Evolutionary conservation across 495 filamentous ascomycete genomes (phyloP).

Genomic region (Penicillium mononematosum): DNA sequence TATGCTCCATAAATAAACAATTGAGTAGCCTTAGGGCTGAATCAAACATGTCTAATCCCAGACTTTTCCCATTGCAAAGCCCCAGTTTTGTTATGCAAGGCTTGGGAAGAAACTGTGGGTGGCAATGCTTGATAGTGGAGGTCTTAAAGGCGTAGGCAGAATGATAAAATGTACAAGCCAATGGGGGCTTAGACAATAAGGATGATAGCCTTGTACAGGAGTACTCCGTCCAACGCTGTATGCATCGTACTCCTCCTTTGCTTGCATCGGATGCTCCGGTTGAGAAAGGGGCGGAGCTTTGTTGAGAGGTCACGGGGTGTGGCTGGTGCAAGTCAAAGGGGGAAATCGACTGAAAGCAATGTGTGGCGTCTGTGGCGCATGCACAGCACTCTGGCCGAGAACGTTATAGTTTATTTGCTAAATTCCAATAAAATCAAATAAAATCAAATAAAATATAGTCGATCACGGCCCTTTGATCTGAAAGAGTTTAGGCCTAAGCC

Average conservation of each 20-base stretch:
- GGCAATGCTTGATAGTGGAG: conserved; percentile 11
- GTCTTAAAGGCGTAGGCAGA: not conserved
- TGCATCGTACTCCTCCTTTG: not conserved
- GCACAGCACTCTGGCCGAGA: not conserved
- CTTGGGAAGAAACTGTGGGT: not conserved
- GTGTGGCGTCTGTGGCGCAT: conserved; percentile 7
- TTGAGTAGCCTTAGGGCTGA: conserved; percentile 3
- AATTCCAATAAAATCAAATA: not conserved
- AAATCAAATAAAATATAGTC: not conserved
- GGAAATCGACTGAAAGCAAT: not conserved
- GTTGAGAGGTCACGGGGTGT: conserved; percentile 8
- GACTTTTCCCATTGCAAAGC: not conserved
- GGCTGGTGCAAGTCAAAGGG: not conserved
- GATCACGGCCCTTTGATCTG: not conserved
- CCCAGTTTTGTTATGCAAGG: not conserved
- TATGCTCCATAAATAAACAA: conserved; percentile 2
- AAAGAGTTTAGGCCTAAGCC: not conserved
- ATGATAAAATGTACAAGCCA: conserved; percentile 1
- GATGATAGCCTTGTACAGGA: not conserved
- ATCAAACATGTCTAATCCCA: not conserved
- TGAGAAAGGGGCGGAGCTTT: conserved; percentile 6
- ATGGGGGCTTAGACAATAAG: conserved; percentile 2
- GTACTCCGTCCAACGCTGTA: not conserved
- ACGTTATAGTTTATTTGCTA: not conserved
- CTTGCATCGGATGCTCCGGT: not conserved